phyloP scores from a whole-genome alignment of 2,329 filamentous ascomycete genomes.

The Monosporascus sp. region DNA sequence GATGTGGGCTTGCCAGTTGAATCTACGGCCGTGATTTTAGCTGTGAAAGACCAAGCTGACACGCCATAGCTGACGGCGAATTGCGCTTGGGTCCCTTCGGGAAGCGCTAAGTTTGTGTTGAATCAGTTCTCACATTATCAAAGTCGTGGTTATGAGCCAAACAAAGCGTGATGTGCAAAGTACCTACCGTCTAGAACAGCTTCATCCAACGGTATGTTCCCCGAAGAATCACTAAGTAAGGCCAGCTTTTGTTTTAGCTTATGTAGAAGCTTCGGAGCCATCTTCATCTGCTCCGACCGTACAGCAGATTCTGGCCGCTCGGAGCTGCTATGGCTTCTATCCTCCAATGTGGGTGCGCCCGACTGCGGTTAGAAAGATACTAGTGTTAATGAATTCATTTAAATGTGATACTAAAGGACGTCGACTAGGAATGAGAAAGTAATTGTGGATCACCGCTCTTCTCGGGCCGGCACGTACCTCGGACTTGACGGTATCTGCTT shows the following conservation, averaged over 20 bases:
- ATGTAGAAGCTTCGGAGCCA: neutral
- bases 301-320: too few relatives aligned
- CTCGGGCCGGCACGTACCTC: too few relatives aligned
- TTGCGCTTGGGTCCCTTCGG: neutral
- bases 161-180: neutral
- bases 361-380: too few relatives aligned
- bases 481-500: too few relatives aligned
- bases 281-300: too few relatives aligned
- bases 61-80: constrained; percentile 2
- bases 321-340: too few relatives aligned
- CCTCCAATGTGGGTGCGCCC: too few relatives aligned
- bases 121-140: neutral
- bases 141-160: neutral
- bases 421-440: too few relatives aligned
- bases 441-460: too few relatives aligned
- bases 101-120: constrained; percentile 1
- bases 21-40: constrained; percentile 7
- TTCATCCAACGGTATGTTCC: constrained; percentile 5
- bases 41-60: constrained; percentile 8
- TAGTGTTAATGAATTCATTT: too few relatives aligned
- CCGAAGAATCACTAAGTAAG: neutral
- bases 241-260: constrained; percentile 1
- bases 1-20: neutral
- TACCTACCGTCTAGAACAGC: constrained; percentile 2
- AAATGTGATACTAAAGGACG: too few relatives aligned